Evolutionary conservation across 345 rosid genomes (phyloP).

Genomic region (Abelmoschus esculentus): DNA sequence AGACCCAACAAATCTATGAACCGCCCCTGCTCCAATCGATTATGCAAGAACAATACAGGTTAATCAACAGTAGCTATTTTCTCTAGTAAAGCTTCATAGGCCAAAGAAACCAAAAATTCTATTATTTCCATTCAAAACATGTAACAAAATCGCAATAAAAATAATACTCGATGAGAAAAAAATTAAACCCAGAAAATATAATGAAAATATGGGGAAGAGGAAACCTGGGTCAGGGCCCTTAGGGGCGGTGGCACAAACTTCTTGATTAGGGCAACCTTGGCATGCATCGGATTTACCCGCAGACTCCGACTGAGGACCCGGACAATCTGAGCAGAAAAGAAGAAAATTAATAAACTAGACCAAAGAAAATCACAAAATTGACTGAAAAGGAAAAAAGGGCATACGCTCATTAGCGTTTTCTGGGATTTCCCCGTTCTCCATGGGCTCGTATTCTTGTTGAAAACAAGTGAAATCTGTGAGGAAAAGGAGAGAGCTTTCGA

Average conservation of each 20-base stretch:
- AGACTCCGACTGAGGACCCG: slow-evolving; percentile 65
- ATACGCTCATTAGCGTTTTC: slow-evolving; percentile 62
- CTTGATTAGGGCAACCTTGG: slow-evolving; percentile 90
- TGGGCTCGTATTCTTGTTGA: background rate
- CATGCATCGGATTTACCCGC: slow-evolving; percentile 88
- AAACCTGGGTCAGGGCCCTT: slow-evolving; percentile 97
- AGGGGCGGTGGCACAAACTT: slow-evolving; percentile 82
- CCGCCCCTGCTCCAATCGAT: background rate
- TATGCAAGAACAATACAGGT: background rate
- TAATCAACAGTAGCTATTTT: background rate
- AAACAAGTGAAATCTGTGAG: background rate
- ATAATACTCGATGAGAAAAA: background rate
- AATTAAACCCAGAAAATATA: background rate
- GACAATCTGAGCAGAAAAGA: slow-evolving; percentile 50
- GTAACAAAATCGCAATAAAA: background rate
- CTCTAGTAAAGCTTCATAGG: background rate
- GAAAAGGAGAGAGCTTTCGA: background rate
- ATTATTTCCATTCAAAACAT: background rate
- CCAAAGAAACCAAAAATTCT: slow-evolving; percentile 1
- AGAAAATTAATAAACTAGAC: background rate
- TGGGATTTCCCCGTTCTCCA: slow-evolving; percentile 62
- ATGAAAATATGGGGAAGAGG: background rate
- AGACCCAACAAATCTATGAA: too few relatives aligned
- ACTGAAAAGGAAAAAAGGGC: background rate
- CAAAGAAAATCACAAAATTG: background rate